Evolutionary conservation across 805 yeast genomes (phyloP).

Genomic region (Lachancea fermentati): DNA sequence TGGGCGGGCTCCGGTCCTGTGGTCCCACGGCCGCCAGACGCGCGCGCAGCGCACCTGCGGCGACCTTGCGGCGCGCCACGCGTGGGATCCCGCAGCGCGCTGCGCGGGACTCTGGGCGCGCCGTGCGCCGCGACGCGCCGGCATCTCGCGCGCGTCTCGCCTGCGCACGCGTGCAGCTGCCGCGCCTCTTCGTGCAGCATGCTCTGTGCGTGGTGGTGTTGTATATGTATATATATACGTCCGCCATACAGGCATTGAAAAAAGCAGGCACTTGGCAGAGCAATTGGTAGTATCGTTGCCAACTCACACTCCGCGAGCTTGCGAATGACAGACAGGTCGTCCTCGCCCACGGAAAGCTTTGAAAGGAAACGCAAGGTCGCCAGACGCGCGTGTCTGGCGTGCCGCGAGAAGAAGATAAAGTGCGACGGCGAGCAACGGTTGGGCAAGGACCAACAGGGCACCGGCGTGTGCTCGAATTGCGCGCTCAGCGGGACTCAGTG

Average conservation of each 20-base stretch:
- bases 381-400: slow-evolving; percentile 54
- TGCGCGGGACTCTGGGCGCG: no score
- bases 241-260: neutral
- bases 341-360: neutral
- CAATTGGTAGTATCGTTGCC: neutral
- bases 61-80: no score
- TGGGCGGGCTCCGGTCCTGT: no score
- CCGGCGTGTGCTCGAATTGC: slow-evolving; percentile 45
- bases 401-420: slow-evolving; percentile 60
- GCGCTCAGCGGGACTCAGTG: slow-evolving; percentile 41
- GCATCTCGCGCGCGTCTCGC: no score
- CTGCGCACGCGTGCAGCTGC: no score
- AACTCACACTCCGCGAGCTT: neutral
- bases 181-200: no score
- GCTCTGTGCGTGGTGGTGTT: no score
- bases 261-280: neutral
- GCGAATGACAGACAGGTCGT: neutral
- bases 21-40: no score
- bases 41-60: no score
- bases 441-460: slow-evolving; percentile 22
- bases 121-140: no score
- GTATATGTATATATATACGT: no score
- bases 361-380: slow-evolving; percentile 37
- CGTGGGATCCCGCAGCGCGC: no score
- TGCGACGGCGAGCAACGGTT: slow-evolving; percentile 54